These are phyloP conservation scores for Debaryomyces hansenii DNA, from an alignment of 805 yeast species.

Conservation along the genomic window DNA sequence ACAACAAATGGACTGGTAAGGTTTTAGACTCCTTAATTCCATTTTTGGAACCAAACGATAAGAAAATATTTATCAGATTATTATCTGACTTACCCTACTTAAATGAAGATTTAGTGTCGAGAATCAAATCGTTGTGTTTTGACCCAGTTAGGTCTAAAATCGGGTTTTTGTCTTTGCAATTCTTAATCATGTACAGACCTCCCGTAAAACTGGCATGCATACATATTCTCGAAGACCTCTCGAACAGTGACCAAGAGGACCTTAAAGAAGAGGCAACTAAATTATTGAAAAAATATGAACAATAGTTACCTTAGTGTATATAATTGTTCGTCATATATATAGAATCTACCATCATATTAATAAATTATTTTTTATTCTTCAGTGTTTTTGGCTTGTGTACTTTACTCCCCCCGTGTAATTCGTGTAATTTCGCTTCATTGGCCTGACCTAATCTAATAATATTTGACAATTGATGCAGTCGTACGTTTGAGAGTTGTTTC, in stretches of 20 bases:
- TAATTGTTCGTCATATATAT: not conserved
- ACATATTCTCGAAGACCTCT: conserved; percentile 46
- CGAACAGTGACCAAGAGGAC: conserved; percentile 47
- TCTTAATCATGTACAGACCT: conserved; percentile 85
- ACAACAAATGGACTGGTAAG: conserved; percentile 67
- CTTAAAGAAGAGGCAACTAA: conserved; percentile 47
- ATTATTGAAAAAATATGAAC: conserved; percentile 47
- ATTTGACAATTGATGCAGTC: not conserved
- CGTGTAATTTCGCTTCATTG: not conserved
- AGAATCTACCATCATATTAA: not conserved
- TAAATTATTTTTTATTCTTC: not conserved
- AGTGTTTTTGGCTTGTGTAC: not conserved
- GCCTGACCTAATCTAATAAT: not conserved
- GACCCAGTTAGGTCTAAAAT: conserved; percentile 82
- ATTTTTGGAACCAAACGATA: conserved; percentile 76
- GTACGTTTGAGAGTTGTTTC: not conserved
- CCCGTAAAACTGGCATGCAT: conserved; percentile 66
- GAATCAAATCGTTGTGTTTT: conserved; percentile 69
- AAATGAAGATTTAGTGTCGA: conserved; percentile 57
- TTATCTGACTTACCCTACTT: conserved; percentile 85
- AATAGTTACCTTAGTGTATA: not conserved
- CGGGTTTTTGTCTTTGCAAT: conserved; percentile 82
- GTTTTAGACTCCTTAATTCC: conserved; percentile 81
- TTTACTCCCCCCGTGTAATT: not conserved
- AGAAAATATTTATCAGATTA: conserved; percentile 76